Conservation (phyloP, 352 stramenopile species). For the Globisporangium parvum region DNA sequence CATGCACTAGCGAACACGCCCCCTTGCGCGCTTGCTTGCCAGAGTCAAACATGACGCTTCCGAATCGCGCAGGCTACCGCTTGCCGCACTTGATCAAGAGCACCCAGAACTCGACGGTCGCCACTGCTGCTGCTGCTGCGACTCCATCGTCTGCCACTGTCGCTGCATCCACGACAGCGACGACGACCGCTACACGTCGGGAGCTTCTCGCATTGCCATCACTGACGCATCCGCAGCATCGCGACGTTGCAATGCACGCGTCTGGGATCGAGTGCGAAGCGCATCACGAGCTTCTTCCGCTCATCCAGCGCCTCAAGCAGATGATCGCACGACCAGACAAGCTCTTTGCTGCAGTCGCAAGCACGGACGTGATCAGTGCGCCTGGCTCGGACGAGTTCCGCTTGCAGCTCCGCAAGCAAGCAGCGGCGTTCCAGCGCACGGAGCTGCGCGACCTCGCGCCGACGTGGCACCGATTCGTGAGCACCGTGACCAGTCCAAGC, state of each 20-base stretch:
- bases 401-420: constrained; percentile 26
- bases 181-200: background rate
- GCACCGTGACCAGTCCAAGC: constrained; percentile 9
- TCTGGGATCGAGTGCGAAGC: constrained; percentile 8
- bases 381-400: constrained; percentile 11
- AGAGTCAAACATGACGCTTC: constrained; percentile 52
- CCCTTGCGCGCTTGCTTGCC: no score
- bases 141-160: background rate
- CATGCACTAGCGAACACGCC: no score
- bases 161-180: no score
- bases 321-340: constrained; percentile 42
- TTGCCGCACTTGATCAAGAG: constrained; percentile 11
- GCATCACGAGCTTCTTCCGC: constrained; percentile 26
- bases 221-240: background rate
- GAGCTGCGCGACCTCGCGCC: constrained; percentile 24
- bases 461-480: constrained; percentile 26
- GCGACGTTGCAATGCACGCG: constrained; percentile 4
- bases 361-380: background rate
- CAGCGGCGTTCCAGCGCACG: constrained; percentile 23
- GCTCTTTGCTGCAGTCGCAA: constrained; percentile 41
- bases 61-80: constrained; percentile 31
- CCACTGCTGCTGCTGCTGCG: constrained; percentile 7
- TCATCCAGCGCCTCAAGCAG: constrained; percentile 38
- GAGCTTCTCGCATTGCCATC: background rate
- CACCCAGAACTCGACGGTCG: constrained; percentile 11